These are phyloP conservation scores for Austroboletus olivaceoglutinosus DNA, from an alignment of 1,284 basidiomycete genomes.

Conservation along the genomic window DNA sequence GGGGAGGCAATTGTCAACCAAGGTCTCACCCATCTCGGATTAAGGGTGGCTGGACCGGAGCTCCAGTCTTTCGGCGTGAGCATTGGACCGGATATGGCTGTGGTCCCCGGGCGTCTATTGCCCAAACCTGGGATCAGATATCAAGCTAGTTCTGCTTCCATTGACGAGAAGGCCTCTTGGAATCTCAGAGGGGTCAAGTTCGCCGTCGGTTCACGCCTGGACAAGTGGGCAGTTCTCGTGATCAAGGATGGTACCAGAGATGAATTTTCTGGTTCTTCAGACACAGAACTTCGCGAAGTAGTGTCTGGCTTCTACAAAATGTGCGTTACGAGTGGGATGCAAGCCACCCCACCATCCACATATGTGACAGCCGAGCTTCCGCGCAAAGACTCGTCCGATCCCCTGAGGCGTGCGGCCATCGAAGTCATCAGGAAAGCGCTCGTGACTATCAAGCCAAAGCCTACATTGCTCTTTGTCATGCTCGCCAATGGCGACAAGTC, in stretches of 20 bases:
- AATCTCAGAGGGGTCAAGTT: constrained; percentile 69
- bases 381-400: constrained; percentile 17
- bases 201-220: constrained; percentile 49
- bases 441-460: constrained; percentile 36
- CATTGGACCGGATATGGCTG: constrained; percentile 66
- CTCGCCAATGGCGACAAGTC: constrained; percentile 69
- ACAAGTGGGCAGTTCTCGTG: constrained; percentile 63
- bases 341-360: constrained; percentile 28
- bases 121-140: constrained; percentile 61
- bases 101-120: constrained; percentile 73
- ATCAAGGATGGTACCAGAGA: constrained; percentile 48
- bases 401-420: constrained; percentile 24
- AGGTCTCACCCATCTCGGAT: constrained; percentile 64
- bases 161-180: constrained; percentile 68
- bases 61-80: constrained; percentile 60
- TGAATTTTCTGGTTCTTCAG: constrained; percentile 53
- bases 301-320: constrained; percentile 56
- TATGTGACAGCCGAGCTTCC: constrained; percentile 23
- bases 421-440: constrained; percentile 24
- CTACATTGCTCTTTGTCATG: constrained; percentile 52
- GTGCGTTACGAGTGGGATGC: constrained; percentile 64
- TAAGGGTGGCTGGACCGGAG: constrained; percentile 43
- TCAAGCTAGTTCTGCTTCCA: constrained; percentile 38
- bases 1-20: constrained; percentile 56
- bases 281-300: constrained; percentile 48